Conservation (phyloP, 768 basidiomycete genomes). For the Rhizopogon vulgaris region DNA sequence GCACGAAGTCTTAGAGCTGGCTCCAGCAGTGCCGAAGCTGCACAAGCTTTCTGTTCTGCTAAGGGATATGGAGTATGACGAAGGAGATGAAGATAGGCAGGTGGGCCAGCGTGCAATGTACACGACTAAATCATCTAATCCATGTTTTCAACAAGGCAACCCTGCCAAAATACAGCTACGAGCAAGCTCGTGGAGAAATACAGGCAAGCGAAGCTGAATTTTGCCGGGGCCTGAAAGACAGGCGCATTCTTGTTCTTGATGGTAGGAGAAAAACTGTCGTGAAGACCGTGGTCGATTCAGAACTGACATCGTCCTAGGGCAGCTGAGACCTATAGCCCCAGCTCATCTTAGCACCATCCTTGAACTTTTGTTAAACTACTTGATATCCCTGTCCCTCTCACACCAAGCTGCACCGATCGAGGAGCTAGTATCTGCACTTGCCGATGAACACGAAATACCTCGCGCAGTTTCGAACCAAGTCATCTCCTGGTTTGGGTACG, state of each 20-base stretch:
- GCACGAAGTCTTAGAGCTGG: conserved; percentile 79
- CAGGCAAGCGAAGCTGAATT: conserved; percentile 85
- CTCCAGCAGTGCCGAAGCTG: conserved; percentile 70
- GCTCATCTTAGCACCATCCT: conserved; percentile 65
- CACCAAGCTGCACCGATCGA: conserved; percentile 50
- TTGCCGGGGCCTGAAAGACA: conserved; percentile 52
- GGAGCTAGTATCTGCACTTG: conserved; percentile 52
- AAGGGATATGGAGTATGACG: conserved; percentile 65
- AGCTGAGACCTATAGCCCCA: conserved; percentile 67
- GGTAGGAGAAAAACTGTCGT: conserved; percentile 33
- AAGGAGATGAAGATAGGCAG: conserved; percentile 41
- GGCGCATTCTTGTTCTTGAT: conserved; percentile 66
- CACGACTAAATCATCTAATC: neutral
- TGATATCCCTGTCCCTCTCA: conserved; percentile 57
- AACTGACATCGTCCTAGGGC: conserved; percentile 34
- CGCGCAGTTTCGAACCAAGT: conserved; percentile 58
- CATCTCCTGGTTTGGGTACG: conserved; percentile 76
- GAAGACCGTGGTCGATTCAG: neutral
- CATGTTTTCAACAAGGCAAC: conserved; percentile 20
- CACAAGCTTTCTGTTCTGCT: conserved; percentile 59
- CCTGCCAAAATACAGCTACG: conserved; percentile 43
- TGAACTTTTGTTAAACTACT: conserved; percentile 65
- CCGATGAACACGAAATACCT: conserved; percentile 68
- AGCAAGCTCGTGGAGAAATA: conserved; percentile 54
- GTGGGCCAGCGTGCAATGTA: conserved; percentile 12